Evolutionary conservation across 441 rosid species (phyloP).

Genomic region (Erodium texanum): DNA sequence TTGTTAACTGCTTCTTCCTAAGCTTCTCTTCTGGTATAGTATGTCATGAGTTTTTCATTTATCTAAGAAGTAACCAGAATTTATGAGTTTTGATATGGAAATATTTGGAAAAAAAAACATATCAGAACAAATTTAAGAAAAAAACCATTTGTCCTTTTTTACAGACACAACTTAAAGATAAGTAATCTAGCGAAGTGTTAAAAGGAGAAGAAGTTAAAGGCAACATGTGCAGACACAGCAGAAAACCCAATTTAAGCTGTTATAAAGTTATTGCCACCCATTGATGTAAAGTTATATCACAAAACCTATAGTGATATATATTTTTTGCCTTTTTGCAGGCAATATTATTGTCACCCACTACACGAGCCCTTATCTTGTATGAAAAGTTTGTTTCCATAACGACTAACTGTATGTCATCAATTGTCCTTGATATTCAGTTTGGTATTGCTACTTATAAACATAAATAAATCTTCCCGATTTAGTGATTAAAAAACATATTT

Average conservation of each 20-base stretch:
- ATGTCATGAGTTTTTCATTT: neutral
- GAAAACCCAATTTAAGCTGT: neutral
- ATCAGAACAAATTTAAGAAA: neutral
- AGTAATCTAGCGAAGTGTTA: neutral
- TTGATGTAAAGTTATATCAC: no score
- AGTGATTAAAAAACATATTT: neutral
- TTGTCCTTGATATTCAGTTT: neutral
- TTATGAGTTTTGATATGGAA: neutral
- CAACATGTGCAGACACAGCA: neutral
- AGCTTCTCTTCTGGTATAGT: neutral
- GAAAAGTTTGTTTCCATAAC: neutral
- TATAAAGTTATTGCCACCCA: neutral
- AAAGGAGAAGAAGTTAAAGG: neutral
- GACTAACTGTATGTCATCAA: neutral
- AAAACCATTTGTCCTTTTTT: neutral
- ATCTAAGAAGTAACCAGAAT: neutral
- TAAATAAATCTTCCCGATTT: neutral
- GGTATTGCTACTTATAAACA: neutral
- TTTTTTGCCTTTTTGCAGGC: neutral
- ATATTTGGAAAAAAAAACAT: neutral
- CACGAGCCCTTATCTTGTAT: neutral
- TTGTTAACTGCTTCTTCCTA: neutral
- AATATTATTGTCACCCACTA: neutral
- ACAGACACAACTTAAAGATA: neutral
- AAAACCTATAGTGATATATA: no score